Evolutionary conservation across 768 basidiomycete species (phyloP).

Genomic region (Mycena floridula): DNA sequence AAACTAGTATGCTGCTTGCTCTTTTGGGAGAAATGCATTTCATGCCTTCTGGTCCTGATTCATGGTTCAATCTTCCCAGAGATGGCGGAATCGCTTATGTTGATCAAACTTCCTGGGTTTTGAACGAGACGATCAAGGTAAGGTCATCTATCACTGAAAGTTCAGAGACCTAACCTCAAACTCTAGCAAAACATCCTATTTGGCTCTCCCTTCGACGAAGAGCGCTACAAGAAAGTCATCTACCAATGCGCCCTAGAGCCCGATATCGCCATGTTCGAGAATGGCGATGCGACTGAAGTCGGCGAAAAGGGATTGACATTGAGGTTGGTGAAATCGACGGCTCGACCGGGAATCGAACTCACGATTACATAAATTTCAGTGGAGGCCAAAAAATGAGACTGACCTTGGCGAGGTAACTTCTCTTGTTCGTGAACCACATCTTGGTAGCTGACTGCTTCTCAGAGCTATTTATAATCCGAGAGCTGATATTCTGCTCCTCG

Average conservation of each 20-base stretch:
- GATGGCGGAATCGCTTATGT: slow-evolving; percentile 53
- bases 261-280: slow-evolving; percentile 39
- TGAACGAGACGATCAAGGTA: slow-evolving; percentile 57
- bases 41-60: slow-evolving; percentile 27
- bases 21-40: slow-evolving; percentile 48
- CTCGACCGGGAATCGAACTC: not conserved
- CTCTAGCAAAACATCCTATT: slow-evolving; percentile 41
- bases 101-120: slow-evolving; percentile 60
- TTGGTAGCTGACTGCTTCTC: too few species aligned
- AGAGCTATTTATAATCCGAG: slow-evolving; percentile 55
- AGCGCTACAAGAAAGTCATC: slow-evolving; percentile 33
- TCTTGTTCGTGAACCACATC: slow-evolving; percentile 65
- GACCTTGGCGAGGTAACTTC: too few species aligned
- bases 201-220: slow-evolving; percentile 33
- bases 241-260: slow-evolving; percentile 34
- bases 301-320: slow-evolving; percentile 44
- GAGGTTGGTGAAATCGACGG: not conserved
- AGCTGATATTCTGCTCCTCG: slow-evolving; percentile 43
- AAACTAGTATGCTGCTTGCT: slow-evolving; percentile 43
- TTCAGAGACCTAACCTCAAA: too few species aligned
- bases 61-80: slow-evolving; percentile 50
- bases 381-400: slow-evolving; percentile 60
- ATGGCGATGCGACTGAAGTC: slow-evolving; percentile 45
- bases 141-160: too few species aligned
- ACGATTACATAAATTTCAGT: slow-evolving; percentile 20